Evolutionary conservation across 1,139 yeast species (phyloP), one percentile per base, ranked within the genome.

Genomic region (Sugiyamaella sp.): DNA sequence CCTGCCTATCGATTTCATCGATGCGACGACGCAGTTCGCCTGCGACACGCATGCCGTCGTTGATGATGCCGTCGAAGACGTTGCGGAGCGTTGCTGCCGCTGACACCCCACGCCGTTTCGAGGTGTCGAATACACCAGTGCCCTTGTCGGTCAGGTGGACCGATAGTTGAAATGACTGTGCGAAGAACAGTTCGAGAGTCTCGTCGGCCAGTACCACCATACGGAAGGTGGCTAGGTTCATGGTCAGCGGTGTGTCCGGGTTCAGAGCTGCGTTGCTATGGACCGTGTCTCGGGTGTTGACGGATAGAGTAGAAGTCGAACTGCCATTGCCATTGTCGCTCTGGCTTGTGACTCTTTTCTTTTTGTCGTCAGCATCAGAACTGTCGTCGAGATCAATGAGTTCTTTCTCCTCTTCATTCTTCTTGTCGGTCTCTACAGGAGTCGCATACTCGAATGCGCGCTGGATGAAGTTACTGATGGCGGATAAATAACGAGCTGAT

Each of bases 131-230:
- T 5, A 63, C 60, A 4, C 72, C 71, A 2, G 73, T 70, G 24
- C 72, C 73, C 27, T 59, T 61, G 60, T 82, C 81, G 39, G 83
- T 81, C 39, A 90, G 75, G 63, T 86, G 89, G 49, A 90, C 79
- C 0, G 95, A 81, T 6, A 76, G 70, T 51, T 85, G 79, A 45
- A 86, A 76, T 1, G 91, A 86, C 24, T 76, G 74, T 35, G 89
- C 78, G 70, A 93, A 93, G 60, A 91, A 81, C 40, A 86, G 74
- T 67, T 93, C 98, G 61, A 90, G 85, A 0, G 97, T 88, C 65
- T 90, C 98, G 68, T 91, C 97, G 0, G 98, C 97, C 14, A 93
- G 76, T 2, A 93, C 75, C 1, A 93, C 95, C 99, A 93, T 93
- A 61, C 99, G 77, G 73, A 93, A 93, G 0, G 97, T 90, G 0